Evolutionary conservation across 2,329 filamentous ascomycete genomes (phyloP).

Genomic region (Stemphylium vesicarium): DNA sequence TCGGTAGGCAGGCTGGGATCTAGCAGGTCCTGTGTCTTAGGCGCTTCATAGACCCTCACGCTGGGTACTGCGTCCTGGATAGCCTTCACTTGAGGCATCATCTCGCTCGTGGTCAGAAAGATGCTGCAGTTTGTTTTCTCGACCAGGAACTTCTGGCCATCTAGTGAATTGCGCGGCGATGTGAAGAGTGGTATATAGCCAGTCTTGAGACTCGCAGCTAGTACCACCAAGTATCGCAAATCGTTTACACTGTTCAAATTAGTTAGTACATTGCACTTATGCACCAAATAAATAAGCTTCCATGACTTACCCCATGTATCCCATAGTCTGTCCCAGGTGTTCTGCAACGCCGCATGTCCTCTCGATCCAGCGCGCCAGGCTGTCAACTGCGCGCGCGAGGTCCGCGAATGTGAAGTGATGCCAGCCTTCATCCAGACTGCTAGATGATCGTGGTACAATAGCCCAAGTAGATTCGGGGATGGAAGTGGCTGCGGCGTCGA

Average conservation of each 20-base stretch:
- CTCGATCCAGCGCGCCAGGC: constrained; percentile 2
- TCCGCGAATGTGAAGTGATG: neutral
- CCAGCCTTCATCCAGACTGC: neutral
- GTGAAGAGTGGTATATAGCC: constrained; percentile 6
- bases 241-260: neutral
- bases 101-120: constrained; percentile 3
- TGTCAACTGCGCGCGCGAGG: neutral
- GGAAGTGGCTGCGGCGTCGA: neutral
- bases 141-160: neutral
- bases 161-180: constrained; percentile 2
- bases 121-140: neutral
- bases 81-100: neutral
- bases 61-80: neutral
- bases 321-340: neutral
- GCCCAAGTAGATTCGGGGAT: neutral
- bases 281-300: no score
- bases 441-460: constrained; percentile 1
- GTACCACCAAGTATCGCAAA: neutral
- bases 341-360: neutral
- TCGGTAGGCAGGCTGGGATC: neutral
- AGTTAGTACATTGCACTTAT: neutral
- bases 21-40: neutral
- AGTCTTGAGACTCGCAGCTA: constrained; percentile 3
- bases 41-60: neutral
- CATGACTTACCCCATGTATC: constrained; percentile 5